These are phyloP conservation scores for Carex cristatella DNA, from an alignment of 176 grass and related monocot species.

Conservation along the genomic window DNA sequence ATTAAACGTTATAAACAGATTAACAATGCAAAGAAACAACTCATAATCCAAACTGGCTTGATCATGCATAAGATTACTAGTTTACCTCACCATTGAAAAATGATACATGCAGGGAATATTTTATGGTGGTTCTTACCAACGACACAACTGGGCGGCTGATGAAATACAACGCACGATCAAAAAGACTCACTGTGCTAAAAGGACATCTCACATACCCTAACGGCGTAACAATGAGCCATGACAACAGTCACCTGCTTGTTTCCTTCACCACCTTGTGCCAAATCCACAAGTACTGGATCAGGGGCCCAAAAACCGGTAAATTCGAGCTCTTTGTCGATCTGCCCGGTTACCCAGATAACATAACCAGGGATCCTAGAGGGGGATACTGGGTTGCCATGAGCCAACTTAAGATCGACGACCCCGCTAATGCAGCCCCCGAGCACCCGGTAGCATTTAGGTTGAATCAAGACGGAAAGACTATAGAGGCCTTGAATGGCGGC, in stretches of 20 bases:
- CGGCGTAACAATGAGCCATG: constrained; percentile 54
- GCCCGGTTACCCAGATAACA: constrained; percentile 86
- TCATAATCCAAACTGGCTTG: neutral
- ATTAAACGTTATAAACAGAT: neutral
- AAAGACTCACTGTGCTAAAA: constrained; percentile 39
- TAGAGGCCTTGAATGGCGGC: constrained; percentile 42
- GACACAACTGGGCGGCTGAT: constrained; percentile 65
- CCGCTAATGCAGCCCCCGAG: neutral
- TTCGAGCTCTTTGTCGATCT: constrained; percentile 50
- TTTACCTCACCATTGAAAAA: neutral
- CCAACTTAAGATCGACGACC: constrained; percentile 34
- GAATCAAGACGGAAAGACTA: constrained; percentile 18
- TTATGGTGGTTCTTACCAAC: constrained; percentile 33
- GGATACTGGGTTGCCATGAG: constrained; percentile 75
- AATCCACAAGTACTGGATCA: constrained; percentile 60
- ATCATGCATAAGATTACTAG: neutral
- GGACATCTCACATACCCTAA: constrained; percentile 60
- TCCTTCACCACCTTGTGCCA: constrained; percentile 46
- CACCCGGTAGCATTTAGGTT: constrained; percentile 55
- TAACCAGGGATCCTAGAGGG: constrained; percentile 33
- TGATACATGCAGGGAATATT: constrained; percentile 44
- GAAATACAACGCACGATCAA: constrained; percentile 40
- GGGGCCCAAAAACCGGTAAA: constrained; percentile 27
- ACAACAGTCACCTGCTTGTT: constrained; percentile 52
- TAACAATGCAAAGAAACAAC: neutral